A percentile compares a stretch with the other conserved stretches of the same genome.
These are phyloP conservation scores for Amborella trichopoda DNA, from an alignment of 164 flowering plant genomes.

Conservation along the genomic window DNA sequence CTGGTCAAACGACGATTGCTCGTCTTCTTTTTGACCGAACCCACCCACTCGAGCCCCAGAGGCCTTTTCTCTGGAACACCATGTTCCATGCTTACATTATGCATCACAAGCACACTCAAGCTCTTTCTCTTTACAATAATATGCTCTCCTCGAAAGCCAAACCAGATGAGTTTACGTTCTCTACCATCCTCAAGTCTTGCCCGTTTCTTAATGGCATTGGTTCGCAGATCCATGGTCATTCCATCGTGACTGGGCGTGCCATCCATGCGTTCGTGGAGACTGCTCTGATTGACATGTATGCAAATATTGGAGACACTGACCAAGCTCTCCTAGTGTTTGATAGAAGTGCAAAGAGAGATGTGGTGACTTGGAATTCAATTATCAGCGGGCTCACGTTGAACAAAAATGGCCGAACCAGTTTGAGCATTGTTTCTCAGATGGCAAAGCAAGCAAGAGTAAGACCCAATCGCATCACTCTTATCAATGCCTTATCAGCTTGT, in stretches of 20 bases:
- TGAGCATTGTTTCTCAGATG: neutral
- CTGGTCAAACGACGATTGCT: neutral
- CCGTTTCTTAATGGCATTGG: neutral
- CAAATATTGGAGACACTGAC: neutral
- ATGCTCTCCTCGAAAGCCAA: neutral
- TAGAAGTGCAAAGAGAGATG: neutral
- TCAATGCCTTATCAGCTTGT: neutral
- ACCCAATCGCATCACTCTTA: neutral
- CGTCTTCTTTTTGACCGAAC: neutral
- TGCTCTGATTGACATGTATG: slow-evolving; percentile 1
- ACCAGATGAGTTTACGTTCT: slow-evolving; percentile 2
- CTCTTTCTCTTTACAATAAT: neutral
- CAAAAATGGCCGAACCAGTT: too few species aligned
- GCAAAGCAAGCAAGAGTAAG: neutral
- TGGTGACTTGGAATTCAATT: neutral
- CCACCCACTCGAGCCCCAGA: neutral
- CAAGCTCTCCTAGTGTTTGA: slow-evolving; percentile 1
- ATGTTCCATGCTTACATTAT: neutral
- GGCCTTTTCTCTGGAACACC: slow-evolving; percentile 2
- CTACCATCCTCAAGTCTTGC: neutral
- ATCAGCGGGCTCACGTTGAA: neutral
- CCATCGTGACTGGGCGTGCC: neutral
- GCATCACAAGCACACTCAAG: neutral
- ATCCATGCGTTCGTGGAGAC: neutral
- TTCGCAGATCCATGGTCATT: neutral